Evolutionary conservation across 306 rosid species (phyloP).

Genomic region (Neltuma alba): DNA sequence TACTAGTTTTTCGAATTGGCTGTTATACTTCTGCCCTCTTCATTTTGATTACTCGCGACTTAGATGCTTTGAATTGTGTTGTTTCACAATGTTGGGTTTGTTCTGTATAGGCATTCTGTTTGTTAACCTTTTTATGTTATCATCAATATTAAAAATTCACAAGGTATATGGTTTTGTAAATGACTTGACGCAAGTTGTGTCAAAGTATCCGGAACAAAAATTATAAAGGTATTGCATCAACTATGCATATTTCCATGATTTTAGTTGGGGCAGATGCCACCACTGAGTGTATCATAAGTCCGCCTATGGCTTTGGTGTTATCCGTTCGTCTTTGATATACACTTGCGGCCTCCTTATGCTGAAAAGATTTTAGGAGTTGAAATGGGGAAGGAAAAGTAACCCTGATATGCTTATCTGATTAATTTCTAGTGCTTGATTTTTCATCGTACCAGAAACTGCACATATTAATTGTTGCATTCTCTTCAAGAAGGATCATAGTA

Average conservation of each 20-base stretch:
- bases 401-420: constrained; percentile 12
- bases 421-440: constrained; percentile 7
- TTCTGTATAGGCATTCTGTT: neutral
- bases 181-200: neutral
- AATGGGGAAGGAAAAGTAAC: neutral
- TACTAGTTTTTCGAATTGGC: neutral
- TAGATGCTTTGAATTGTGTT: neutral
- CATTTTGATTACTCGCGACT: neutral
- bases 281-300: no score
- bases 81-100: neutral
- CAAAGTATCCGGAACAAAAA: no score
- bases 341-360: neutral
- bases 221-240: no score
- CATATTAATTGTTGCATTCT: constrained; percentile 6
- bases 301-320: neutral
- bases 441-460: neutral
- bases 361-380: neutral
- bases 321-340: neutral
- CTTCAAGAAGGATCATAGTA: constrained; percentile 11
- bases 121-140: no score
- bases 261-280: no score
- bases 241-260: no score
- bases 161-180: neutral
- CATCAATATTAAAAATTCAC: neutral
- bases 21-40: no score